Evolutionary conservation across 352 stramenopile genomes (phyloP), one percentile per base, ranked within the genome.

Genomic region (Globisporangium parvum): DNA sequence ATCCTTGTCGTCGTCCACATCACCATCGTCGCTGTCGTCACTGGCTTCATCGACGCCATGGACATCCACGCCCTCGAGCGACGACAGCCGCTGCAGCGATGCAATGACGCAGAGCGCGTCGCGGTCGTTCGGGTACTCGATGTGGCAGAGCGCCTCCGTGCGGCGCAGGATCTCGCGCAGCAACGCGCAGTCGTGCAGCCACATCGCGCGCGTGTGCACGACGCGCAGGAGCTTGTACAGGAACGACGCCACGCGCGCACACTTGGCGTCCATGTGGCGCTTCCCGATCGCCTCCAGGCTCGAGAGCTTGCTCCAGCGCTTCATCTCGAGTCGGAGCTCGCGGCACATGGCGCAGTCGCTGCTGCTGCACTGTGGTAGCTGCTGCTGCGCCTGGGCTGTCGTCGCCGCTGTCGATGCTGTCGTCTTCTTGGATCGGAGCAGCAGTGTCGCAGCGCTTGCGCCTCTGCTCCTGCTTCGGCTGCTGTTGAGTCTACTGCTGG

Each of bases 111-210:
- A 41, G 8, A 85, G 42, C 17, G 69, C 75, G 44, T 64, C 62
- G 31, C 48, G 28, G 47, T 88, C 80, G 54, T 79, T 63, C 9
- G 67, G 63, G 51, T 85, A 87, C 46, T 83, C 60, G 39, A 91
- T 61, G 31, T 57, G 63, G 15, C 67, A 82, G 46, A 88, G 48
- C 44, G 66, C 55, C 51, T 85, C 72, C 6, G 64, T 73, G 39
- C 65, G 49, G 24, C 71, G 74, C 17, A 87, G 62, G 26, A 91
- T 46, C 24, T 87, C 72, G 8, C 73, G 72, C 35, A 87, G 66
- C 18, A 69, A 47, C 20, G 70, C 60, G 42, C 77, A 91, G 31
- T 79, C 73, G 0, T 67, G 64, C 14, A 71, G 64, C 61, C 67
- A 63, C 21, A 56, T 85, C 5, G 53, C 57, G 26, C 65, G 67